Percentiles rank a stretch among this genome's conserved stretches.
Conservation (phyloP, 2,329 filamentous ascomycete species). For the Cladosporium velox region DNA sequence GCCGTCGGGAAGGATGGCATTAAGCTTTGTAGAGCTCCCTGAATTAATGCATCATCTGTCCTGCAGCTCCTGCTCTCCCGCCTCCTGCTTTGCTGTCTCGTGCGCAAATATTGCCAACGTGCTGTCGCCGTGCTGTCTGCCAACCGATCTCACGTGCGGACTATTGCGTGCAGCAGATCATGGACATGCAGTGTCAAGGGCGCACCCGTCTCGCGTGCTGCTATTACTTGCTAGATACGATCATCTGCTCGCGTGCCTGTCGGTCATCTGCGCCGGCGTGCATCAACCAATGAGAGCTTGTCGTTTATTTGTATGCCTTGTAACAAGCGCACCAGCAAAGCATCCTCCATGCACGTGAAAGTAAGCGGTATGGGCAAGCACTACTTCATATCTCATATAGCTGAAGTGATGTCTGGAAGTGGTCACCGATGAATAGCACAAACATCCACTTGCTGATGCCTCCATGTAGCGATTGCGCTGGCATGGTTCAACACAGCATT, state of each 20-base stretch:
- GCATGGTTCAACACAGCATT: background rate
- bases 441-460: background rate
- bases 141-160: background rate
- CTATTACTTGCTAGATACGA: background rate
- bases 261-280: background rate
- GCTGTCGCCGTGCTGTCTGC: background rate
- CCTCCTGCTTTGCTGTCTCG: constrained; percentile 11
- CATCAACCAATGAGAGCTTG: background rate
- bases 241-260: constrained; percentile 1
- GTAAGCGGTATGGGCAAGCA: background rate
- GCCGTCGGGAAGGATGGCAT: background rate
- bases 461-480: background rate
- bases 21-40: constrained; percentile 10
- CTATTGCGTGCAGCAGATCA: background rate
- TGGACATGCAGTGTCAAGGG: background rate
- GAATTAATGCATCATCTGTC: background rate
- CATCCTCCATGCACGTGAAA: background rate
- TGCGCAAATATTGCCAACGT: background rate
- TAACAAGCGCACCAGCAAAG: background rate
- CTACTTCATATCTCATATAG: background rate
- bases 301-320: background rate
- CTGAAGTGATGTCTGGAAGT: background rate
- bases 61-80: constrained; percentile 3
- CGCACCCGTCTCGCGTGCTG: constrained; percentile 2
- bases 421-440: background rate